Base-by-base conservation (phyloP, 2,329 filamentous ascomycete genomes). In the Neonectria ditissima region DNA sequence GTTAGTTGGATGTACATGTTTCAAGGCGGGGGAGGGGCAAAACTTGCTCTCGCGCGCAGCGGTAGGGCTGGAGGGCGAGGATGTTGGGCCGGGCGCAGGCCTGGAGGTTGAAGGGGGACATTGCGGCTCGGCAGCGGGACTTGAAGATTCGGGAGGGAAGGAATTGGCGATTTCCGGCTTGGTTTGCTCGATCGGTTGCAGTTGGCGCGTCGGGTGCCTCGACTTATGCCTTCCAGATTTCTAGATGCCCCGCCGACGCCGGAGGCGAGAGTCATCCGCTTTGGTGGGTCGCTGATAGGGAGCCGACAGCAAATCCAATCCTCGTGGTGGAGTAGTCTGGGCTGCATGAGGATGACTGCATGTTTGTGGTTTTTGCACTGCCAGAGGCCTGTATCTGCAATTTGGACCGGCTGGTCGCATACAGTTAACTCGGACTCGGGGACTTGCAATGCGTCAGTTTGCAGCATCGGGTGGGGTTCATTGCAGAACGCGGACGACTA, bases 51-150 rank as follows among this genome's bases (percentile, higher is more conserved):
- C 92, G 82, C 28, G 92, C 92, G 77, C 92, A 95, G 62, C 92
- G 89, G 76, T 95, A 95, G 41, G 92, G 92, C 74, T 93, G 85
- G 51, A 95, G 82, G 66, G 89, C 84, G 68, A 94, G 80, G 65
- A 95, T 94, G 78, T 94, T 95, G 45, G 90, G 85, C 70, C 92
- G 86, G 43, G 91, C 92, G 75, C 92, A 94, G 66, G 86, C 91
- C 71, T 91, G 82, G 55, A 95, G 82, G 75, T 93, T 87, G 78
- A 94, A 94, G 32, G 89, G 82, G 34, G 87, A 84, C 83, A 88
- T 89, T 62, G 65, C 75, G 52, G 37, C 22, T 37, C 47, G 16
- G 22, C 39, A 30, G 26, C 13, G 13, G 37, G 28, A 44, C 30
- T 48, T 32, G 41, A n/a, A n/a, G 24, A 26, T 6, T 26, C 24